Evolutionary conservation across 164 flowering plant species (phyloP), one percentile per base, ranked within the genome.

Genomic region (Liquidambar formosana): DNA sequence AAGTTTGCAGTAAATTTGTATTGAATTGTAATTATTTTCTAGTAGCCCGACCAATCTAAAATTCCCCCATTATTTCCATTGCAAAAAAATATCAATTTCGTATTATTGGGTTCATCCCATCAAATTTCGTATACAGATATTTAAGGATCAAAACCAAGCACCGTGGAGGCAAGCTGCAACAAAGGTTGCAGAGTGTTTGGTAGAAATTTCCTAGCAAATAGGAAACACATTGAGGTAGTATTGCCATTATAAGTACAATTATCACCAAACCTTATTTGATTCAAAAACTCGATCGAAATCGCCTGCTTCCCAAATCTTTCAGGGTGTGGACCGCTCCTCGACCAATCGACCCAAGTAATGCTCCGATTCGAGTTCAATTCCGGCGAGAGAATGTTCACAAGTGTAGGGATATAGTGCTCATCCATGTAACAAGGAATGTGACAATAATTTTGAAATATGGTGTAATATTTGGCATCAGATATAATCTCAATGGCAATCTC

Each of bases 341-440:
- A 81, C 90, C 93, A 86, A 72, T 86, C 86, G 4, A 83, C 89
- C 88, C 88, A 86, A 11, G 93, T 86, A 6, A 85, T 1, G 53
- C 73, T 82, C 71, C 91, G 58, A 63, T 83, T 81, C 3, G 84
- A 73, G 60, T 77, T 84, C 56, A n/a, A n/a, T 33, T 59, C 53
- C 3, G 75, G 66, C 2, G 43, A 19, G 1, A 61, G 21, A 15
- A 78, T 81, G 61, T 63, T 76, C 15, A 88, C 70, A 0, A 82
- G 23, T 1, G 93, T 88, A 5, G 89, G 88, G 10, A 86, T 8
- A 57, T 88, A 88, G 52, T 88, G 93, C 70, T 88, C 90, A 59
- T 88, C 93, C 65, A 66, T 44, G 72, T 85, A 88, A 68, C 90
- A 86, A 4, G 88, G 72, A 13, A 76, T 70, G 1, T 3, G 60